These are phyloP conservation scores for Juglanconis juglandina DNA, from an alignment of 2,329 filamentous ascomycete species.

Conservation along the genomic window DNA sequence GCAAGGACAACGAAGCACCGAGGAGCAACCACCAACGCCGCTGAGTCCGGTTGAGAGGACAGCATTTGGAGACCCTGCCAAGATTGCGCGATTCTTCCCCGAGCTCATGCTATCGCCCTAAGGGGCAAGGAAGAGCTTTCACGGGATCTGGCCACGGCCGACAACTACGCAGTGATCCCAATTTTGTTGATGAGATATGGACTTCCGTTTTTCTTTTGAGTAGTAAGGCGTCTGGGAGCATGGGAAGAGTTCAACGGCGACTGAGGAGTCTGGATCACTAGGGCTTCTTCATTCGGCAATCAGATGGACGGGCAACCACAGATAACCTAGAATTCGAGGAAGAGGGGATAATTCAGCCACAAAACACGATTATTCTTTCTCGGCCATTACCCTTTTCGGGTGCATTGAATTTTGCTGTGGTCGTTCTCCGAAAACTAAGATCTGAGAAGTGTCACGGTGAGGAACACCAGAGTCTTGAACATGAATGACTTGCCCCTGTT, in stretches of 20 bases:
- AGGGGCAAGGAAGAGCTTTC: neutral
- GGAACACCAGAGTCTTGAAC: too few species aligned
- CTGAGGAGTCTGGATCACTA: neutral
- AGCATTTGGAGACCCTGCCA: slow-evolving; percentile 36
- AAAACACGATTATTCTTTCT: neutral
- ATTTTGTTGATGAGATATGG: neutral
- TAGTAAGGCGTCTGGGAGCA: neutral
- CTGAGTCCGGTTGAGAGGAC: slow-evolving; percentile 27
- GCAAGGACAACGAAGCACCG: slow-evolving; percentile 4
- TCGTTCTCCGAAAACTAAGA: too few species aligned
- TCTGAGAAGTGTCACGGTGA: too few species aligned
- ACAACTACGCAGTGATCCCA: neutral
- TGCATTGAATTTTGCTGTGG: neutral
- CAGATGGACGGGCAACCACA: neutral
- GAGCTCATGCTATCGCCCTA: slow-evolving; percentile 28
- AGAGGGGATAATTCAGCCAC: neutral
- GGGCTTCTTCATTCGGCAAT: neutral
- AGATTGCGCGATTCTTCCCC: slow-evolving; percentile 36
- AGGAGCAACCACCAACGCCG: slow-evolving; percentile 21
- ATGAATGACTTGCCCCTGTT: too few species aligned
- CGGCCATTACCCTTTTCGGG: neutral
- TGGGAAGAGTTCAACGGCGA: neutral
- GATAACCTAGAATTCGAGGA: neutral
- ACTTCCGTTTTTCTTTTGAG: neutral
- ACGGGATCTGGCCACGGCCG: too few species aligned